phyloP scores from a whole-genome alignment of 257 asterid species.

The Solanum ossicruentum region DNA sequence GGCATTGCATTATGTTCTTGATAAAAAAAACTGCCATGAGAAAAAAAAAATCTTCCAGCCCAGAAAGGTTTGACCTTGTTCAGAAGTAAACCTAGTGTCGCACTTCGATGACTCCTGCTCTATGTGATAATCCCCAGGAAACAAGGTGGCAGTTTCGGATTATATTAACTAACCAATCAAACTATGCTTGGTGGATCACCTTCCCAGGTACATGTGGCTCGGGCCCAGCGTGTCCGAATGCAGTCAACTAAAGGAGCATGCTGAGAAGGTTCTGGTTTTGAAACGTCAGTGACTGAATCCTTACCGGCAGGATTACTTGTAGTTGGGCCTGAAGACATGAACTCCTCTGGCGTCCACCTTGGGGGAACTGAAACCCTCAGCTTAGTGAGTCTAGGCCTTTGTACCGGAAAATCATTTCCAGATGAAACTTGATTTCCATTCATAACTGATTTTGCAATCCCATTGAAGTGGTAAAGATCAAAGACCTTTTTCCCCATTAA shows the following conservation, averaged over 20 bases:
- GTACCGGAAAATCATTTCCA: constrained; percentile 46
- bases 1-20: neutral
- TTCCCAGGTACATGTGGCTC: constrained; percentile 83
- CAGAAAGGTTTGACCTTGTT: neutral
- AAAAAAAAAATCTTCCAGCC: neutral
- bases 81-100: neutral
- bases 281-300: constrained; percentile 27
- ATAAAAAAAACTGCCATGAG: neutral
- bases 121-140: neutral
- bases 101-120: neutral
- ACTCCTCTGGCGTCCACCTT: constrained; percentile 94
- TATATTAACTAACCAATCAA: constrained; percentile 13
- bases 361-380: constrained; percentile 91
- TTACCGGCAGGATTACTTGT: constrained; percentile 17
- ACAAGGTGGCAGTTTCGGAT: neutral
- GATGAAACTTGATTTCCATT: constrained; percentile 30
- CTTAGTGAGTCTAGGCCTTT: constrained; percentile 74
- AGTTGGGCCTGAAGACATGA: constrained; percentile 39
- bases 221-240: constrained; percentile 83
- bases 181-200: constrained; percentile 96
- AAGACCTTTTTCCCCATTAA: constrained; percentile 75
- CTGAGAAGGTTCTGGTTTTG: constrained; percentile 55
- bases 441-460: constrained; percentile 73
- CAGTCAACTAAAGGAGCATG: constrained; percentile 93
- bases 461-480: constrained; percentile 86